These are phyloP conservation scores for Phytophthora niederhauseri DNA, from an alignment of 352 stramenopile species.

Conservation along the genomic window DNA sequence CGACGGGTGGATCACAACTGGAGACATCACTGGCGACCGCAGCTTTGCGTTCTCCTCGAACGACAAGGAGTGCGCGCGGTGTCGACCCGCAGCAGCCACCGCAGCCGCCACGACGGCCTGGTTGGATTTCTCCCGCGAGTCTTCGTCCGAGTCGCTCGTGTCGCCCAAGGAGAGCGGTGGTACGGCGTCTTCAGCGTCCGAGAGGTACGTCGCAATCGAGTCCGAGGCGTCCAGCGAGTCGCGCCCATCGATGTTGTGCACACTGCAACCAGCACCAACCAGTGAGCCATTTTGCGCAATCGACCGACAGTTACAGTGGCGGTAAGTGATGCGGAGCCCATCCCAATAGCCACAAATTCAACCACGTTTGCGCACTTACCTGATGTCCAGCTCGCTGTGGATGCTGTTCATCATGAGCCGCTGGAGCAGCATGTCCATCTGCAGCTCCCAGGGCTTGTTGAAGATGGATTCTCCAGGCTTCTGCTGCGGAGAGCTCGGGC, in stretches of 20 bases:
- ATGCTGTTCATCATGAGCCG: conserved; percentile 87
- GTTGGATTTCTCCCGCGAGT: conserved; percentile 41
- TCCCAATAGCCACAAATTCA: conserved; percentile 2
- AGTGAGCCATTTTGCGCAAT: conserved; percentile 30
- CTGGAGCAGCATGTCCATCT: conserved; percentile 88
- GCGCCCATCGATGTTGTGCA: conserved; percentile 78
- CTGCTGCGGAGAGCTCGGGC: conserved; percentile 12
- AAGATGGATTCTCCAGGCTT: conserved; percentile 15
- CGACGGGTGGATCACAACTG: conserved; percentile 29
- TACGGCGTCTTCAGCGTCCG: conserved; percentile 36
- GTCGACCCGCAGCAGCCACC: conserved; percentile 42
- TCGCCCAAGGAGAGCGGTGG: conserved; percentile 10
- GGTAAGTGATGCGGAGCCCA: conserved; percentile 2
- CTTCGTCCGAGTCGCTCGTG: conserved; percentile 32
- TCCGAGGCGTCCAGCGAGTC: conserved; percentile 50
- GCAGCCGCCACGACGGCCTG: conserved; percentile 50
- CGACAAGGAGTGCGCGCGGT: conserved; percentile 51
- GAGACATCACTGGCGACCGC: conserved; percentile 25
- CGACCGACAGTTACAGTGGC: conserved; percentile 6
- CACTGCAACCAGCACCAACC: conserved; percentile 34
- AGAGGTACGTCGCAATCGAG: conserved; percentile 44
- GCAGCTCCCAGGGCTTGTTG: conserved; percentile 79
- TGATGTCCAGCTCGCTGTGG: conserved; percentile 75
- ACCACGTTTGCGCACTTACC: conserved; percentile 32
- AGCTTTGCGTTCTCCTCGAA: conserved; percentile 36